Conservation (phyloP, 2,329 filamentous ascomycete species). For the Exophiala xenobiotica region DNA sequence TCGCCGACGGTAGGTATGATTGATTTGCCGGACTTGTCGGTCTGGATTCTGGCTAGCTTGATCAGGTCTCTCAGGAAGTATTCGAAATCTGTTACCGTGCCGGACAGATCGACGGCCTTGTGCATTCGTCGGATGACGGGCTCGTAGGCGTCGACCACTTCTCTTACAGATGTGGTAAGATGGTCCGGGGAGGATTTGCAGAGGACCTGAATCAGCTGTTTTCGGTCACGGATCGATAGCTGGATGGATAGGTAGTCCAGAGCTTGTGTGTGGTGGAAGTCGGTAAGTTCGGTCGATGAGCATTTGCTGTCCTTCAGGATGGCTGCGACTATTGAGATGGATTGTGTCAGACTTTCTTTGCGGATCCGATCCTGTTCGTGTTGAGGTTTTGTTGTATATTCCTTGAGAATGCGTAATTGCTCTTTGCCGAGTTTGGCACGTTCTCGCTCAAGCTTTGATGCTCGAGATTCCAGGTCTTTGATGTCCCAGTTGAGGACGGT, state of each 20-base stretch:
- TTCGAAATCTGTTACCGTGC: slow-evolving; percentile 66
- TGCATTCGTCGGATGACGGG: slow-evolving; percentile 72
- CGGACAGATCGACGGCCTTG: slow-evolving; percentile 67
- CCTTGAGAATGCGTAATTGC: slow-evolving; percentile 60
- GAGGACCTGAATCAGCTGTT: slow-evolving; percentile 64
- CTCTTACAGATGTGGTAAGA: slow-evolving; percentile 66
- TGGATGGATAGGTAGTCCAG: slow-evolving; percentile 69
- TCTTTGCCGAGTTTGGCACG: slow-evolving; percentile 60
- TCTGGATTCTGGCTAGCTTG: slow-evolving; percentile 48
- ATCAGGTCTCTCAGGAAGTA: slow-evolving; percentile 71
- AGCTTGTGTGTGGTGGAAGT: slow-evolving; percentile 62
- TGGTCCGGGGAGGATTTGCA: slow-evolving; percentile 70
- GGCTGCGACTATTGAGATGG: slow-evolving; percentile 63
- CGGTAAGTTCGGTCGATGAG: slow-evolving; percentile 48
- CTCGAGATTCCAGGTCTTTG: slow-evolving; percentile 65
- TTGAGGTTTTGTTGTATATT: slow-evolving; percentile 55
- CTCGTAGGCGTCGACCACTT: slow-evolving; percentile 67
- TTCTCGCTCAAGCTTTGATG: slow-evolving; percentile 63
- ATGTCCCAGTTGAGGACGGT: slow-evolving; percentile 72
- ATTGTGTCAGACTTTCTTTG: slow-evolving; percentile 51
- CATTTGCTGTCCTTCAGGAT: slow-evolving; percentile 57
- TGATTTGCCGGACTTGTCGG: slow-evolving; percentile 32
- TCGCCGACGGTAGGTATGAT: slow-evolving; percentile 64
- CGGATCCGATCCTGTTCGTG: slow-evolving; percentile 61
- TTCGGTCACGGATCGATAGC: slow-evolving; percentile 72